phyloP scores from a whole-genome alignment of 2,329 filamentous ascomycete species.

The Trichoderma arundinaceum region DNA sequence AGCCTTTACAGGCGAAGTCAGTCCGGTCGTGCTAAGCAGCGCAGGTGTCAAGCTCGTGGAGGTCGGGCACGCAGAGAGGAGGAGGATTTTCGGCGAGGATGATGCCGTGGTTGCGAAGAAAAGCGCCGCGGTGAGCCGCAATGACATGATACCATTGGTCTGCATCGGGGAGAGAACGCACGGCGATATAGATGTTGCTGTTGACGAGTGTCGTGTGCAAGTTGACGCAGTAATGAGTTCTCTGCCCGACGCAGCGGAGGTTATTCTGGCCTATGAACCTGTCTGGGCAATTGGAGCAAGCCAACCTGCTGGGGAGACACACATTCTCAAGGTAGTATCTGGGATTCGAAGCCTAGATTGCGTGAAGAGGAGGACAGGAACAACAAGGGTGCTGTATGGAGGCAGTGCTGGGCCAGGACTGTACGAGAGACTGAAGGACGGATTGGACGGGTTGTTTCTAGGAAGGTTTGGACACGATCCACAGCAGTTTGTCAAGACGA shows the following conservation, averaged over 20 bases:
- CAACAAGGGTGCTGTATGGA: slow-evolving; percentile 77
- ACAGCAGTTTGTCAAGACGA: slow-evolving; percentile 71
- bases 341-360: slow-evolving; percentile 63
- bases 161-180: slow-evolving; percentile 75
- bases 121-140: slow-evolving; percentile 68
- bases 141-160: slow-evolving; percentile 76
- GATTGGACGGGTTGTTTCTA: slow-evolving; percentile 80
- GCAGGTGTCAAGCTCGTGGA: slow-evolving; percentile 76
- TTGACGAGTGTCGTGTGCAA: slow-evolving; percentile 70
- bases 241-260: slow-evolving; percentile 66
- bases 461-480: slow-evolving; percentile 83
- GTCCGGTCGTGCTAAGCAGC: slow-evolving; percentile 68
- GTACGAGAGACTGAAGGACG: slow-evolving; percentile 69
- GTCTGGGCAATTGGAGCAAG: slow-evolving; percentile 86
- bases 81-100: slow-evolving; percentile 75
- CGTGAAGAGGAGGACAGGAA: slow-evolving; percentile 57
- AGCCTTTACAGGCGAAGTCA: slow-evolving; percentile 79
- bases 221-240: slow-evolving; percentile 66
- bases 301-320: slow-evolving; percentile 71
- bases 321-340: slow-evolving; percentile 73
- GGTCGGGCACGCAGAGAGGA: slow-evolving; percentile 80
- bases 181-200: slow-evolving; percentile 60
- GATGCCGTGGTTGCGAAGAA: slow-evolving; percentile 71
- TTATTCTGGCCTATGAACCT: slow-evolving; percentile 84
- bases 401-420: slow-evolving; percentile 82